These are phyloP conservation scores for Fusarium sp. DNA, from an alignment of 2,329 filamentous ascomycete species.

Conservation along the genomic window DNA sequence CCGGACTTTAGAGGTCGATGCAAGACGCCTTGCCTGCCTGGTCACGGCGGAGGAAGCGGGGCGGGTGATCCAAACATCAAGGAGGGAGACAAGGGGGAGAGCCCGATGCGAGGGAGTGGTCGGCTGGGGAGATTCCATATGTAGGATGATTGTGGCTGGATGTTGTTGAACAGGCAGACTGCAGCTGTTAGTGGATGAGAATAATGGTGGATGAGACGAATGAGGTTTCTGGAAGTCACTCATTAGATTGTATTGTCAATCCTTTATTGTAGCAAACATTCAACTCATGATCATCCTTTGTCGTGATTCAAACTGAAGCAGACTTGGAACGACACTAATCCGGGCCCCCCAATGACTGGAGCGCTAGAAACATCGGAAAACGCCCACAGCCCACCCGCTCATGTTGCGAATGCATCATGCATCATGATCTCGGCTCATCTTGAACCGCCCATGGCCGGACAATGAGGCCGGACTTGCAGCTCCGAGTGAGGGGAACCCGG, in stretches of 20 bases:
- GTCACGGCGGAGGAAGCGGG: conserved; percentile 3
- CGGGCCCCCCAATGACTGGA: not conserved
- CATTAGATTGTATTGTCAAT: not conserved
- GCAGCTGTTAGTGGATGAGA: not conserved
- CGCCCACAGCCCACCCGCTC: not conserved
- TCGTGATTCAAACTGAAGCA: not conserved
- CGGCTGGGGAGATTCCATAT: conserved; percentile 23
- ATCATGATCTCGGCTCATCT: conserved; percentile 30
- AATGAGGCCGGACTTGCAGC: conserved; percentile 24
- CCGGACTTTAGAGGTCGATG: conserved; percentile 56
- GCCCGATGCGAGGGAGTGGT: conserved; percentile 12
- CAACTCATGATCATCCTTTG: not conserved
- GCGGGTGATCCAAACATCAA: not conserved
- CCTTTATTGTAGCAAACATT: not conserved
- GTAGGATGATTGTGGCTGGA: conserved; percentile 2
- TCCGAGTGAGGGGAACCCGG: conserved; percentile 28
- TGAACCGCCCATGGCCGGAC: conserved; percentile 6
- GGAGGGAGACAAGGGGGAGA: not conserved
- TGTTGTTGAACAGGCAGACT: not conserved
- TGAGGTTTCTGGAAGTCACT: not conserved
- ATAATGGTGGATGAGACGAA: not conserved
- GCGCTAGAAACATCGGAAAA: not conserved
- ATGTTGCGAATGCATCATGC: conserved; percentile 17
- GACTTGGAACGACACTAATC: not conserved
- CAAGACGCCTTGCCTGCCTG: conserved; percentile 50